Conservation (phyloP, 257 asterid genomes). For the Solanum chmielewskii region DNA sequence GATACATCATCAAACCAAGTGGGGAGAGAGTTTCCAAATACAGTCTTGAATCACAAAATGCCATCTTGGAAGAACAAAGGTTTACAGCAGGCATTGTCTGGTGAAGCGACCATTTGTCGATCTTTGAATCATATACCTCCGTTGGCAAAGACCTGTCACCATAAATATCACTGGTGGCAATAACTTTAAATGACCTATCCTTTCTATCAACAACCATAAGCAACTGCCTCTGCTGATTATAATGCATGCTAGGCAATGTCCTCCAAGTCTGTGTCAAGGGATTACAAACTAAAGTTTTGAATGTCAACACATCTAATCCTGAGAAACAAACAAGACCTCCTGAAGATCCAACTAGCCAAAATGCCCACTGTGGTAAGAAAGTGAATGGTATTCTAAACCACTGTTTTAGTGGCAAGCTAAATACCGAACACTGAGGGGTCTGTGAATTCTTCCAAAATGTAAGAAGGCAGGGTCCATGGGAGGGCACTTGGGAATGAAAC, state of each 20-base stretch:
- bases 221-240: slow-evolving; percentile 88
- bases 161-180: slow-evolving; percentile 84
- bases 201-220: slow-evolving; percentile 81
- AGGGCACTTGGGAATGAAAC: slow-evolving; percentile 91
- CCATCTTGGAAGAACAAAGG: slow-evolving; percentile 97
- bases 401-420: slow-evolving; percentile 89
- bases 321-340: slow-evolving; percentile 94
- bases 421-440: slow-evolving; percentile 88
- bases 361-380: slow-evolving; percentile 89
- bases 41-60: slow-evolving; percentile 84
- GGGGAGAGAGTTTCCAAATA: slow-evolving; percentile 93
- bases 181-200: slow-evolving; percentile 67
- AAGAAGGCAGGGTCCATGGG: slow-evolving; percentile 96
- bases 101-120: slow-evolving; percentile 72
- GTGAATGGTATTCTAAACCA: slow-evolving; percentile 92
- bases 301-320: slow-evolving; percentile 67
- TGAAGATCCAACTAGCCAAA: slow-evolving; percentile 97
- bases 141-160: slow-evolving; percentile 85
- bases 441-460: slow-evolving; percentile 85
- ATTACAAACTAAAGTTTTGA: slow-evolving; percentile 78
- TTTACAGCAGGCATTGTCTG: slow-evolving; percentile 94
- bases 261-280: slow-evolving; percentile 90
- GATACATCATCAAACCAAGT: slow-evolving; percentile 89
- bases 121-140: slow-evolving; percentile 85
- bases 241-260: slow-evolving; percentile 80